Conservation (phyloP, 148 eudicot species). For the Euryodendron excelsum region DNA sequence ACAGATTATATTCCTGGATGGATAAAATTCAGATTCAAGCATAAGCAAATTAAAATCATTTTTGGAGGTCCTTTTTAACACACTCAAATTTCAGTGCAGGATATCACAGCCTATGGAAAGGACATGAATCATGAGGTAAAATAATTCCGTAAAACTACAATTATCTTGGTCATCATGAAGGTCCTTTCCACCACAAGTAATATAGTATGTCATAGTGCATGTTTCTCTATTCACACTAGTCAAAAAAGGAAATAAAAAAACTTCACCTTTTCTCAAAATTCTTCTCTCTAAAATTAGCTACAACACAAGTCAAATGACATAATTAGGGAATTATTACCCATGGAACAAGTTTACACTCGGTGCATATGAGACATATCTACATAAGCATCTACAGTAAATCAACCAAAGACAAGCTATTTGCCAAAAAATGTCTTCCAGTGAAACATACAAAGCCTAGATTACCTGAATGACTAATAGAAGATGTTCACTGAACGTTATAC, state of each 20-base stretch:
- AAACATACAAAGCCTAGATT: neutral
- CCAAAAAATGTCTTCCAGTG: neutral
- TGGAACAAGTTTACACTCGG: neutral
- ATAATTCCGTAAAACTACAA: neutral
- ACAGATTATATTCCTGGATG: constrained; percentile 74
- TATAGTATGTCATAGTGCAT: neutral
- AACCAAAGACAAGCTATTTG: neutral
- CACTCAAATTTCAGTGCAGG: neutral
- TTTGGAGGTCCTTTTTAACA: neutral
- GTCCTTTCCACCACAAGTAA: neutral
- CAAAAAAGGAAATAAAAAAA: neutral
- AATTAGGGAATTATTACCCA: neutral
- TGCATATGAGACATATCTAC: neutral
- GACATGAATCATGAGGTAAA: neutral
- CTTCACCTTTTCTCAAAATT: neutral
- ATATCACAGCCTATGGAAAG: neutral
- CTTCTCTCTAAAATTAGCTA: neutral
- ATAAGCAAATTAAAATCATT: constrained; percentile 1
- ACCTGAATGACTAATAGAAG: neutral
- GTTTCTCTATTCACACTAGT: neutral
- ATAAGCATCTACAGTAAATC: neutral
- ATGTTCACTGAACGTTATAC: neutral
- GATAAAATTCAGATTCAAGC: constrained; percentile 11
- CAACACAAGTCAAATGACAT: neutral
- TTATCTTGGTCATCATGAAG: neutral